Evolutionary conservation across 1,284 basidiomycete species (phyloP), one percentile per base, ranked within the genome.

Genomic region (Mycena citricolor): DNA sequence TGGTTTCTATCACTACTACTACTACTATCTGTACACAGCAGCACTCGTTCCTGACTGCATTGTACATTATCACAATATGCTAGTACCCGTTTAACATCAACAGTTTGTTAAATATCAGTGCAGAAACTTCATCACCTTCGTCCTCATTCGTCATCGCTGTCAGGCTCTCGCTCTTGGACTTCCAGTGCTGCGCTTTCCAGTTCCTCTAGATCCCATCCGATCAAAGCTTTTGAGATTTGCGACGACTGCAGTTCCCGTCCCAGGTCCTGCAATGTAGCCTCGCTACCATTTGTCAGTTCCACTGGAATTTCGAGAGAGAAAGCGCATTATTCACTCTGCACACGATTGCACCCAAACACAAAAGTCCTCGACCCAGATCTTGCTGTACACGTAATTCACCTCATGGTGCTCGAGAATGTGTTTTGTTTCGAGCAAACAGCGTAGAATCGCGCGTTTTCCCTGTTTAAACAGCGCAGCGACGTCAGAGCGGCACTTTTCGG

Each of bases 281-380:
- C 83, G 46, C 86, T 90, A 54, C 28, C 42, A 26, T 30, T 28
- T 46, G 33, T 43, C 32, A 43, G 46, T 41, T 37, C 19, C 44
- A 13, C 43, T 36, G 21, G 19, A 24, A 26, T 16, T 32, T 41
- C 32, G 48, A 11, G 32, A 30, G 13, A 26, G 42, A 23, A 38
- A 44, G 42, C 25, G 16, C 13, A 23, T 12, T 62, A 71, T n/a
- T 54, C 52, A 82, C 87, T 71, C 77, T 20, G 81, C 77, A 57
- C 71, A 69, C 12, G 73, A 68, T 56, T 86, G 83, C 28, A 76
- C 68, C 87, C 87, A 90, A 13, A 80, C 73, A 55, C 83, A 86
- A 56, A 86, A 82, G 58, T 90, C 88, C 52, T 89, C 83, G 30
- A 89, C 52, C 87, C 87, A 90, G 32, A 90, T 75, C 59, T 87